A percentile compares a stretch with the other conserved stretches of the same genome.
These are phyloP conservation scores for Extremus antarcticus DNA, from an alignment of 495 filamentous ascomycete species.

Conservation along the genomic window DNA sequence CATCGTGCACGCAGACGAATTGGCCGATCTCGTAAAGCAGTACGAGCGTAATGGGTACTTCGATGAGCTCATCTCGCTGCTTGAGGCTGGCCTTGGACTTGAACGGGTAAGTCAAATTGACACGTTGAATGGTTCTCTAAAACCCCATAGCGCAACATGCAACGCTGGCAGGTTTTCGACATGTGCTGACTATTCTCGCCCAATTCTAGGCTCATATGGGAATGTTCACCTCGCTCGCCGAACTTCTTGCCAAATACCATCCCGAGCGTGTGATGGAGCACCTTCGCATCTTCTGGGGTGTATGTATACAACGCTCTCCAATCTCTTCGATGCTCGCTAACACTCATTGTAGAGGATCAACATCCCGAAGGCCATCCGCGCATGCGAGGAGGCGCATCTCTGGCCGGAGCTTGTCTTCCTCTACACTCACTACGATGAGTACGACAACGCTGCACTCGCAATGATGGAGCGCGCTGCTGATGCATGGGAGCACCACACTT, in stretches of 20 bases:
- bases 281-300: conserved; percentile 93
- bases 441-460: conserved; percentile 93
- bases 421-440: conserved; percentile 98
- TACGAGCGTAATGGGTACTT: conserved; percentile 98
- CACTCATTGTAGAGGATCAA: conserved; percentile 53
- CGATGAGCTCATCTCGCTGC: conserved; percentile 86
- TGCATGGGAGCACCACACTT: conserved; percentile 98
- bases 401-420: conserved; percentile 99
- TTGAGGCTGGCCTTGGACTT: conserved; percentile 91
- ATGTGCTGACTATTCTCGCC: too few relatives aligned
- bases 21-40: conserved; percentile 85
- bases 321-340: background rate
- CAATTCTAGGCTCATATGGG: conserved; percentile 71
- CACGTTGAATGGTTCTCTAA: too few relatives aligned
- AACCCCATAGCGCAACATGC: background rate
- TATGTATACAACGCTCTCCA: background rate
- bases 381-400: conserved; percentile 86
- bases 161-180: conserved; percentile 1
- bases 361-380: conserved; percentile 94
- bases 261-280: conserved; percentile 97
- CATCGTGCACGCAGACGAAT: conserved; percentile 95
- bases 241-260: conserved; percentile 92
- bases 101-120: conserved; percentile 42
- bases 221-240: conserved; percentile 94
- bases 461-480: conserved; percentile 99